These are phyloP conservation scores for Saitoella complicata DNA, from an alignment of 805 yeast species.

Conservation along the genomic window DNA sequence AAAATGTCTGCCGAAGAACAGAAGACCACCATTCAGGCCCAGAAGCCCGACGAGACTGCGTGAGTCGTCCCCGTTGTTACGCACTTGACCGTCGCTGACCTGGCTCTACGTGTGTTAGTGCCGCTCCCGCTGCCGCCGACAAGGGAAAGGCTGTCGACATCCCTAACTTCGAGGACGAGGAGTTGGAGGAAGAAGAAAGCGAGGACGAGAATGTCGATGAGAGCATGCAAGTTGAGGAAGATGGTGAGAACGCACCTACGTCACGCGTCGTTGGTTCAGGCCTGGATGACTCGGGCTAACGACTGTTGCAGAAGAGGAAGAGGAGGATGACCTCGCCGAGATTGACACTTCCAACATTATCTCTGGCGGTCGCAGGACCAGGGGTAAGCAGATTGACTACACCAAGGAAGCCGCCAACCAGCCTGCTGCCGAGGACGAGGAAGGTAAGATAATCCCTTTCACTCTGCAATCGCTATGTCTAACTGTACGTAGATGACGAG, in stretches of 20 bases:
- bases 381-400: constrained; percentile 54
- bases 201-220: constrained; percentile 19
- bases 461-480: too few species aligned
- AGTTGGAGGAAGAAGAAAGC: constrained; percentile 1
- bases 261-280: neutral
- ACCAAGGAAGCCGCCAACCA: constrained; percentile 5
- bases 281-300: constrained; percentile 15
- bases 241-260: constrained; percentile 18
- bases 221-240: constrained; percentile 32
- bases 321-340: constrained; percentile 64
- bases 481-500: too few species aligned
- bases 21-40: too few species aligned
- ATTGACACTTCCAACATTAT: constrained; percentile 74
- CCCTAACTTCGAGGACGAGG: constrained; percentile 9
- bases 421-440: neutral
- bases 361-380: constrained; percentile 63
- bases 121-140: too few species aligned
- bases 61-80: too few species aligned
- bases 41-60: too few species aligned
- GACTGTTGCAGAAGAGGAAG: constrained; percentile 40
- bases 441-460: too few species aligned
- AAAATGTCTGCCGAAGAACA: too few species aligned
- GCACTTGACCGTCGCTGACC: too few species aligned
- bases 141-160: constrained; percentile 3
- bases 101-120: too few species aligned